phyloP scores from a whole-genome alignment of 805 yeast species.

The Candida bentonensis region DNA sequence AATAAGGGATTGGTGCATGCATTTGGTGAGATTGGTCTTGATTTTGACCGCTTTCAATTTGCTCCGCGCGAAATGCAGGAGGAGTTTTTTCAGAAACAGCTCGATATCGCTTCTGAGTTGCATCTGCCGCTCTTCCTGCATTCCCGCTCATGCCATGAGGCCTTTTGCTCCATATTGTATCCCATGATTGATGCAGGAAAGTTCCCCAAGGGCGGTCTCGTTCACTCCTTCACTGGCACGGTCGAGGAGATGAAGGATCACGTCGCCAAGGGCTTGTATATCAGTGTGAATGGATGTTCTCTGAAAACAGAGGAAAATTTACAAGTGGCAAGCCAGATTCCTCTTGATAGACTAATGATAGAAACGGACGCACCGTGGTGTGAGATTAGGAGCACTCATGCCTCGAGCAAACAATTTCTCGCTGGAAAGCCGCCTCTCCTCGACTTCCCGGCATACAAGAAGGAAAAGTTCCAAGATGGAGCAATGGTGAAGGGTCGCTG shows the following conservation, averaged over 20 bases:
- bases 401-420: slow-evolving; percentile 41
- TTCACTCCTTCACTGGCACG: slow-evolving; percentile 91
- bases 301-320: slow-evolving; percentile 65
- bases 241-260: slow-evolving; percentile 44
- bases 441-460: slow-evolving; percentile 53
- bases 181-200: slow-evolving; percentile 38
- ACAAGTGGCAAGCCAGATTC: slow-evolving; percentile 51
- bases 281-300: slow-evolving; percentile 91
- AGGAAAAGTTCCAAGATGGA: slow-evolving; percentile 37
- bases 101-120: slow-evolving; percentile 40
- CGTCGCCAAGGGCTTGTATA: slow-evolving; percentile 44
- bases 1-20: slow-evolving; percentile 49
- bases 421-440: slow-evolving; percentile 14
- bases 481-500: slow-evolving; percentile 65
- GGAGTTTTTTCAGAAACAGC: slow-evolving; percentile 55
- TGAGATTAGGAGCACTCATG: slow-evolving; percentile 75
- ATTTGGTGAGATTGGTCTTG: slow-evolving; percentile 92
- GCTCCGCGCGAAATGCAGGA: slow-evolving; percentile 56
- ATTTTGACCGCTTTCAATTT: slow-evolving; percentile 77
- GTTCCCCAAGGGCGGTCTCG: slow-evolving; percentile 52
- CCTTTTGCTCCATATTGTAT: slow-evolving; percentile 48
- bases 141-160: slow-evolving; percentile 75
- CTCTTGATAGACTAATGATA: slow-evolving; percentile 53
- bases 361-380: slow-evolving; percentile 99
- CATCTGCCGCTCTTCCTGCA: slow-evolving; percentile 76